Conservation (phyloP, 148 eudicot genomes). For the Euryodendron excelsum region DNA sequence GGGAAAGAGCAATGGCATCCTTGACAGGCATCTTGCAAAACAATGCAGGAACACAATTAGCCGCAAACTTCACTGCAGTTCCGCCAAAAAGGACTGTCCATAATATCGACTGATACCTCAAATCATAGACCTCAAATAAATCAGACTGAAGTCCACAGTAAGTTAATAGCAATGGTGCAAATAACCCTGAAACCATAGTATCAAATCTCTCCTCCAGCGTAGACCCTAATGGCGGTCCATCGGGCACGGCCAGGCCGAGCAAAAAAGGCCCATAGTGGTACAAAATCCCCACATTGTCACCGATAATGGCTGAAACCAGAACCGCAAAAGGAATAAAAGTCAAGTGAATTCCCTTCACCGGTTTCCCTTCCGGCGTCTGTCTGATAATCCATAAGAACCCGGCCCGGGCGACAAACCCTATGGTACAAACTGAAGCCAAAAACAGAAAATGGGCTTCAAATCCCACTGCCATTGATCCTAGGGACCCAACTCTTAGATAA, state of each 20-base stretch:
- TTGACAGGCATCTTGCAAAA: constrained; percentile 22
- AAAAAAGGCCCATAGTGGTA: constrained; percentile 29
- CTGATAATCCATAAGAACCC: constrained; percentile 24
- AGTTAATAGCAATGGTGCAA: constrained; percentile 23
- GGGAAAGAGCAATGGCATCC: constrained; percentile 28
- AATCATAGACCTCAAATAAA: constrained; percentile 10
- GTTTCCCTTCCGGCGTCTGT: constrained; percentile 36
- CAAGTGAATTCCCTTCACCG: constrained; percentile 21
- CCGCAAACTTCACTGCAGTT: not conserved
- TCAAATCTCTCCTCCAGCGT: constrained; percentile 28
- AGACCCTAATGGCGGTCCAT: constrained; percentile 30
- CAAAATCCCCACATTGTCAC: constrained; percentile 24
- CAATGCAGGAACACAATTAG: constrained; percentile 16
- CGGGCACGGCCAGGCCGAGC: constrained; percentile 26
- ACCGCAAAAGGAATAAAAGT: constrained; percentile 9
- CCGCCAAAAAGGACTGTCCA: not conserved
- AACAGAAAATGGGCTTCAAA: not conserved
- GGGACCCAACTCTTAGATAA: not conserved
- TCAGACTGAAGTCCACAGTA: constrained; percentile 23
- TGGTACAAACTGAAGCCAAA: not conserved
- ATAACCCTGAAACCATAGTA: constrained; percentile 17
- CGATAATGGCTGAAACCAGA: constrained; percentile 10
- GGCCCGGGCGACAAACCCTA: not conserved
- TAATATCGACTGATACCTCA: not conserved
- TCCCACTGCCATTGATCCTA: not conserved